These are phyloP conservation scores for Boechera retrofracta DNA, from an alignment of 345 rosid species.

Conservation along the genomic window DNA sequence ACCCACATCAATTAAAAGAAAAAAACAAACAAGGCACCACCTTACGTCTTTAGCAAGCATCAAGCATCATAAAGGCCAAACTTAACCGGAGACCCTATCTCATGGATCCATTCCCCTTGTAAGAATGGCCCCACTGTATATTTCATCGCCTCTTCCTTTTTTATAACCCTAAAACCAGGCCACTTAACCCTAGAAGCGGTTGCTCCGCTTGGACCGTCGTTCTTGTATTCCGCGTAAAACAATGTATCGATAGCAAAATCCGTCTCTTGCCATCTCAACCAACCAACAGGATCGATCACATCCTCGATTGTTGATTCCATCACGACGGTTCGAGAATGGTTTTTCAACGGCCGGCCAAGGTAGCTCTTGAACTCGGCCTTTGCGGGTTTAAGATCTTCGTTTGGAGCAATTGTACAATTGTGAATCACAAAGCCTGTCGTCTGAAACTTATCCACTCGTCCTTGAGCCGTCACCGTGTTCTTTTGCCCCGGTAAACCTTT, in stretches of 20 bases:
- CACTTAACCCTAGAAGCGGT: slow-evolving; percentile 67
- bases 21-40: neutral
- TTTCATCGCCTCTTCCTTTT: slow-evolving; percentile 55
- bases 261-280: slow-evolving; percentile 62
- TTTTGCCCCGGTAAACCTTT: slow-evolving; percentile 63
- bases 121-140: slow-evolving; percentile 68
- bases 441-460: slow-evolving; percentile 61
- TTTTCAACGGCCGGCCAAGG: slow-evolving; percentile 85
- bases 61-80: slow-evolving; percentile 49
- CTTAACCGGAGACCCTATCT: slow-evolving; percentile 48
- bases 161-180: slow-evolving; percentile 64
- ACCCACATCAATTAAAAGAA: slow-evolving; percentile 3
- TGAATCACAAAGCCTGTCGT: slow-evolving; percentile 83
- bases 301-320: slow-evolving; percentile 77
- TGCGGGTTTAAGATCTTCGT: slow-evolving; percentile 50
- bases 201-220: slow-evolving; percentile 61
- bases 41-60: slow-evolving; percentile 25
- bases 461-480: slow-evolving; percentile 73
- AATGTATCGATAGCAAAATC: slow-evolving; percentile 58
- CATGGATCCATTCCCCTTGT: slow-evolving; percentile 62
- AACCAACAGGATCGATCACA: slow-evolving; percentile 77
- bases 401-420: slow-evolving; percentile 59
- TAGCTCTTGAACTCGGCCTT: slow-evolving; percentile 56
- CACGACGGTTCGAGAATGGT: slow-evolving; percentile 65
- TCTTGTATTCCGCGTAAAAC: slow-evolving; percentile 71